Percentiles rank a stretch among this genome's conserved stretches.
These are phyloP conservation scores for Pythium brachiatum DNA, from an alignment of 352 stramenopile genomes.

Conservation along the genomic window DNA sequence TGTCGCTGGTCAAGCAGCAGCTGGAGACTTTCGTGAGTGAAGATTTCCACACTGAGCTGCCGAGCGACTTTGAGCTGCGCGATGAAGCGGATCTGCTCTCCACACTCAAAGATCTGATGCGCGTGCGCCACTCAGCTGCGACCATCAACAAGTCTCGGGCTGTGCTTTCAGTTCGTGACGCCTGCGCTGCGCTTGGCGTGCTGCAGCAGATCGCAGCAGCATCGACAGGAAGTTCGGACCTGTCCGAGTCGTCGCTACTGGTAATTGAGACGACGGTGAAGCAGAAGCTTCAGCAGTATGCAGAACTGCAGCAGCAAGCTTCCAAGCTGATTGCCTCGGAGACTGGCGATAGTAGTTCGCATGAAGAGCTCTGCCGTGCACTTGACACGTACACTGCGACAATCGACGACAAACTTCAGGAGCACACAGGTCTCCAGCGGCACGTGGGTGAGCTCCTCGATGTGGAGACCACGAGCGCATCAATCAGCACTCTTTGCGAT, in stretches of 20 bases:
- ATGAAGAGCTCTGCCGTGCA: too few species aligned
- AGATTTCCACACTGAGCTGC: slow-evolving; percentile 29
- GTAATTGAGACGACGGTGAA: background rate
- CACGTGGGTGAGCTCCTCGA: background rate
- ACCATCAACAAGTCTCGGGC: background rate
- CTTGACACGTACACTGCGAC: background rate
- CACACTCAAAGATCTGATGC: slow-evolving; percentile 36
- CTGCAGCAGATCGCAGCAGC: slow-evolving; percentile 23
- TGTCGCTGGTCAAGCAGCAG: slow-evolving; percentile 45
- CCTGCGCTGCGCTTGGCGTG: slow-evolving; percentile 26
- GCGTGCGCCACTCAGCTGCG: slow-evolving; percentile 31
- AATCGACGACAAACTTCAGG: background rate
- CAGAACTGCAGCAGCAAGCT: background rate
- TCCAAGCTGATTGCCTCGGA: background rate
- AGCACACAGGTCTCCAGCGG: background rate
- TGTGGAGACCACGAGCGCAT: background rate
- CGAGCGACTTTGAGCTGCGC: slow-evolving; percentile 25
- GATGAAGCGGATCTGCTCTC: slow-evolving; percentile 37
- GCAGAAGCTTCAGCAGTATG: background rate
- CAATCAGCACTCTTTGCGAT: background rate
- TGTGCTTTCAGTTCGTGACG: slow-evolving; percentile 24
- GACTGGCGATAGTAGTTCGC: too few species aligned
- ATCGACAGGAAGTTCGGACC: background rate
- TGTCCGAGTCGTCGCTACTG: background rate
- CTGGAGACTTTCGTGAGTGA: slow-evolving; percentile 48